Evolutionary conservation across 106 monocot genomes (phyloP).

Genomic region (Ottelia alismoides): DNA sequence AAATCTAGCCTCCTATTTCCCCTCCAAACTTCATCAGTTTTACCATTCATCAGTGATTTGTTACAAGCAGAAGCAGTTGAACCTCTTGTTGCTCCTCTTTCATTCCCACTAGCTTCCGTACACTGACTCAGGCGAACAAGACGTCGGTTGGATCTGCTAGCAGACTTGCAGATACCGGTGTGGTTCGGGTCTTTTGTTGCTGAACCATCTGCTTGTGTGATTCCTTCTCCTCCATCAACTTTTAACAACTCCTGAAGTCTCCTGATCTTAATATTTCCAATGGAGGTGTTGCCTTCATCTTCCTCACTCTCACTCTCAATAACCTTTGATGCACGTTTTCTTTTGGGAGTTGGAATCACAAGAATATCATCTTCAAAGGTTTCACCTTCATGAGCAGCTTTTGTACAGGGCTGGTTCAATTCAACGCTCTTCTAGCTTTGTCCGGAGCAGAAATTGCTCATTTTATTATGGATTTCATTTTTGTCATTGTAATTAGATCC

Average conservation of each 20-base stretch:
- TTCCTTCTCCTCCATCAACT: neutral
- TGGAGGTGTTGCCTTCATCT: neutral
- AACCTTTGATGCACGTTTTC: constrained; percentile 13
- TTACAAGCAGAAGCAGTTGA: neutral
- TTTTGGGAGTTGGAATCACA: constrained; percentile 22
- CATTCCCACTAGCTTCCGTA: neutral
- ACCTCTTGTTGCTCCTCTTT: neutral
- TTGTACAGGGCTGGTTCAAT: neutral
- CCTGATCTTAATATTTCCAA: neutral
- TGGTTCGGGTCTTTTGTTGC: too few relatives aligned
- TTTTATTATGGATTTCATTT: too few relatives aligned
- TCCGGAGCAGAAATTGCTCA: neutral
- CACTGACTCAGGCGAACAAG: neutral
- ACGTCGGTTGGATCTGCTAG: neutral
- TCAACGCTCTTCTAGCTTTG: neutral
- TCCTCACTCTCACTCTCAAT: constrained; percentile 19
- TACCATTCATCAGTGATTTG: neutral
- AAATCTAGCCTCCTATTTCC: neutral
- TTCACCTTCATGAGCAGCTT: neutral
- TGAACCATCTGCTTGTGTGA: too few relatives aligned
- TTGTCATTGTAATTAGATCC: too few relatives aligned
- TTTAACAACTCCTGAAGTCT: neutral
- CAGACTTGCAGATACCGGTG: too few relatives aligned
- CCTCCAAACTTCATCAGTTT: neutral
- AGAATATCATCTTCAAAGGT: neutral